A percentile compares a stretch with the other conserved stretches of the same genome.
phyloP scores from a whole-genome alignment of 192 early-diverging fungal species.

The Chytriomyces sp. region DNA sequence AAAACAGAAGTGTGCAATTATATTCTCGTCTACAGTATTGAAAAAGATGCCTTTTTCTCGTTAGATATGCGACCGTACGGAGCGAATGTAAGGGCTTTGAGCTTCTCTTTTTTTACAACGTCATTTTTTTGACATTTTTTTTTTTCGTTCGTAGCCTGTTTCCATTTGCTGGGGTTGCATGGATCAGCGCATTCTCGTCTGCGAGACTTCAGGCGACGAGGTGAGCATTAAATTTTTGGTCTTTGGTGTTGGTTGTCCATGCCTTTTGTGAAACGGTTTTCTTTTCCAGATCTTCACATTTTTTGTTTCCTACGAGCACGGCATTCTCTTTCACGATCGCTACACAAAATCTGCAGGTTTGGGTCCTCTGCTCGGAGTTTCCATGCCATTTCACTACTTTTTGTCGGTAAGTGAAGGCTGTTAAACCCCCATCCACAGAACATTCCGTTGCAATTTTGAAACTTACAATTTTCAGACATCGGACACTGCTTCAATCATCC shows the following conservation, averaged over 20 bases:
- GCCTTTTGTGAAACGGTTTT: not conserved
- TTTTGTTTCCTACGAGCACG: slow-evolving; percentile 49
- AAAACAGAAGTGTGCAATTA: slow-evolving; percentile 24
- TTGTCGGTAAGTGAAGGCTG: slow-evolving; percentile 34
- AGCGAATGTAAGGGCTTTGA: slow-evolving; percentile 28
- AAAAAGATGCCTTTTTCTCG: slow-evolving; percentile 35
- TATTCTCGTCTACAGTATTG: slow-evolving; percentile 37
- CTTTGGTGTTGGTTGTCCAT: not conserved
- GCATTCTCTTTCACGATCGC: slow-evolving; percentile 45
- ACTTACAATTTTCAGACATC: not conserved
- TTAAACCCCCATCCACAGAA: not conserved
- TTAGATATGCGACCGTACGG: slow-evolving; percentile 31
- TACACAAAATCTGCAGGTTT: not conserved
- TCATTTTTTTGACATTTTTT: slow-evolving; percentile 21
- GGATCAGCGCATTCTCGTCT: slow-evolving; percentile 50
- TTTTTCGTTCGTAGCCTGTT: slow-evolving; percentile 15
- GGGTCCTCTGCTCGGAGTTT: slow-evolving; percentile 42
- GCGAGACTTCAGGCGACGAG: slow-evolving; percentile 36
- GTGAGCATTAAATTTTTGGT: slow-evolving; percentile 1
- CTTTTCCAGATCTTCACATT: slow-evolving; percentile 50
- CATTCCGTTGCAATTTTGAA: not conserved
- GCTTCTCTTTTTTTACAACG: not conserved
- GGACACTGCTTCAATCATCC: slow-evolving; percentile 16
- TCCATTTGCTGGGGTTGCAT: slow-evolving; percentile 43
- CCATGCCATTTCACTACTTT: slow-evolving; percentile 53